Percentiles rank a stretch among this genome's conserved stretches.
phyloP scores from a whole-genome alignment of 2,329 filamentous ascomycete genomes.

The Neurospora crassa region DNA sequence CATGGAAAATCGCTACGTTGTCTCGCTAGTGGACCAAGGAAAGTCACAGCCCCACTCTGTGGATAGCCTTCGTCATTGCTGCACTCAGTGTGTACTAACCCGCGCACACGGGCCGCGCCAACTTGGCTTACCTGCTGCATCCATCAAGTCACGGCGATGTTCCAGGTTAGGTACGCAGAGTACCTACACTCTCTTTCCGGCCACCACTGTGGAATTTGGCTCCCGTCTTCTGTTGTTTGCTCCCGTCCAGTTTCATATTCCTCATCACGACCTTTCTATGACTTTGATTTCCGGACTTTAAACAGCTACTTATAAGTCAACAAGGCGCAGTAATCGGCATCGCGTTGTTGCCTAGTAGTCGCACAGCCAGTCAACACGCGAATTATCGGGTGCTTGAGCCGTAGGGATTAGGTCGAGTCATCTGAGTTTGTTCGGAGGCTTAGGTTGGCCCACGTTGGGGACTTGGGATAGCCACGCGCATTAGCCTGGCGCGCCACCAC shows the following conservation, averaged over 20 bases:
- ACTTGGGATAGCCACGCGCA: background rate
- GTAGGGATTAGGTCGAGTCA: background rate
- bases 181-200: background rate
- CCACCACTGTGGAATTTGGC: background rate
- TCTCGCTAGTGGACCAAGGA: background rate
- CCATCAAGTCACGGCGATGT: background rate
- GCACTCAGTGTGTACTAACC: background rate
- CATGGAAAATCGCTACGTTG: background rate
- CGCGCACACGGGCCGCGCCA: background rate
- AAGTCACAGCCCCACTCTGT: background rate
- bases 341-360: background rate
- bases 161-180: background rate
- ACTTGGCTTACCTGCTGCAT: background rate
- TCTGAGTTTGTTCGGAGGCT: background rate
- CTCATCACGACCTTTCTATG: background rate
- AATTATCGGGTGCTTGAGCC: background rate
- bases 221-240: background rate
- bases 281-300: background rate
- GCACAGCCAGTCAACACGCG: background rate
- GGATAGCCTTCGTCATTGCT: background rate
- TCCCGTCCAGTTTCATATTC: background rate
- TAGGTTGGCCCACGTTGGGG: background rate
- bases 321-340: background rate
- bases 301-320: background rate
- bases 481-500: background rate